A percentile compares a stretch with the other conserved stretches of the same genome.
Conservation (phyloP, 208 protist genomes). For the Acanthamoeba healyi region DNA sequence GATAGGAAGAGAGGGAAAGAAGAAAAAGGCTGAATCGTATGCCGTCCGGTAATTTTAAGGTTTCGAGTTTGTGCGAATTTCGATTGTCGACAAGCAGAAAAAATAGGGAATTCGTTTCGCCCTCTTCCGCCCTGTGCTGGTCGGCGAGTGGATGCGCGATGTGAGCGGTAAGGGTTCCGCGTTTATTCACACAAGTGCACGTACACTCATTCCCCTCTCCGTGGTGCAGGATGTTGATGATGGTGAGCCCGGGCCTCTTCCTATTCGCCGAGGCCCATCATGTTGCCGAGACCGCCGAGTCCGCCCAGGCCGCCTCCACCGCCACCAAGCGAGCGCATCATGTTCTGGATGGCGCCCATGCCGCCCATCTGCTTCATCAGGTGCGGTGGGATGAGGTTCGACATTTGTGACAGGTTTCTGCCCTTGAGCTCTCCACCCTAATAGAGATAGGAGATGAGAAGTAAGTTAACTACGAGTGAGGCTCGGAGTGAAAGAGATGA, state of each 20-base stretch:
- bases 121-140: too few species aligned
- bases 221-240: not conserved
- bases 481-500: not conserved
- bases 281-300: conserved; percentile 5
- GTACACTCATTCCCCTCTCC: too few species aligned
- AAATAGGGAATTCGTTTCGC: not conserved
- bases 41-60: conserved; percentile 2
- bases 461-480: not conserved
- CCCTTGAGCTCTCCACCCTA: conserved; percentile 71
- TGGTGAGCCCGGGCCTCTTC: not conserved
- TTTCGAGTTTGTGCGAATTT: not conserved
- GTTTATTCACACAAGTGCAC: too few species aligned
- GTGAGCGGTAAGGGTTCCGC: too few species aligned
- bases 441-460: not conserved
- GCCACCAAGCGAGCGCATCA: conserved; percentile 80
- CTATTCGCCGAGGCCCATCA: conserved; percentile 50
- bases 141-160: too few species aligned
- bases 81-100: not conserved
- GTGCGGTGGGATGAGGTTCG: conserved; percentile 85
- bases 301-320: conserved; percentile 41
- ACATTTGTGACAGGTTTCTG: conserved; percentile 75
- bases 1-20: conserved; percentile 51
- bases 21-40: not conserved
- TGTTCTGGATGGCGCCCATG: conserved; percentile 76
- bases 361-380: conserved; percentile 90